Evolutionary conservation across 2,329 filamentous ascomycete genomes (phyloP), one percentile per base, ranked within the genome.

Genomic region (Trichoderma brevicompactum): DNA sequence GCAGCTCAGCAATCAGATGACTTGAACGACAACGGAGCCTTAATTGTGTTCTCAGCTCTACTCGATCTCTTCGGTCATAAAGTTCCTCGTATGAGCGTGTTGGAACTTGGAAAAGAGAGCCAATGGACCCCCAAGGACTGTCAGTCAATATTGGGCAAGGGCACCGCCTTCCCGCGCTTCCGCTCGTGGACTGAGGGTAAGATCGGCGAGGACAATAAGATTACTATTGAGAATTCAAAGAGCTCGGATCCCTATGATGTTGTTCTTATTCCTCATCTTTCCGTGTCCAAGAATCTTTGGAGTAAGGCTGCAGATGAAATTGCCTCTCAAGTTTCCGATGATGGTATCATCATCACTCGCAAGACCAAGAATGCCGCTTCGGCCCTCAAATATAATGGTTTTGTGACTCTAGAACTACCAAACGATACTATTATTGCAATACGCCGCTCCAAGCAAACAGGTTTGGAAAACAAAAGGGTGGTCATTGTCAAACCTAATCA

Each of bases 21-120:
- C 15, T 13, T 62, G 17, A 62, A 53, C 7, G 59, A 62, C 38
- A 62, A 53, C 10, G 38, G 38, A 19, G 59, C 48, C 7, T 48
- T 62, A 10, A 5, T 62, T 7, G 59, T 62, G 10, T 62, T 53
- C 3, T 38, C 59, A 1, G 48, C 59, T 44, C 36, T 62, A 6
- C 59, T 62, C 13, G 48, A 62, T 6, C 59, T 62, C 9, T 62
- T 44, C 7, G 59, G 48, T 4, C 59, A 62, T 38, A 62, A 62
- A 38, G 49, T 44, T 36, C 59, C 59, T 44, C 59, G 59, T 13
- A 62, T 62, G 59, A 62, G 59, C n/a, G 28, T 62, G 13, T 15
- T 62, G n/a, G 59, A 62, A 12, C 38, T 62, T 9, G 23, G 48
- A 5, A 38, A 62, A 36, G 48, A 62, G 5, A 7, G 38, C 4